phyloP scores from a whole-genome alignment of 2,329 filamentous ascomycete species.

The Talaromyces sp. region DNA sequence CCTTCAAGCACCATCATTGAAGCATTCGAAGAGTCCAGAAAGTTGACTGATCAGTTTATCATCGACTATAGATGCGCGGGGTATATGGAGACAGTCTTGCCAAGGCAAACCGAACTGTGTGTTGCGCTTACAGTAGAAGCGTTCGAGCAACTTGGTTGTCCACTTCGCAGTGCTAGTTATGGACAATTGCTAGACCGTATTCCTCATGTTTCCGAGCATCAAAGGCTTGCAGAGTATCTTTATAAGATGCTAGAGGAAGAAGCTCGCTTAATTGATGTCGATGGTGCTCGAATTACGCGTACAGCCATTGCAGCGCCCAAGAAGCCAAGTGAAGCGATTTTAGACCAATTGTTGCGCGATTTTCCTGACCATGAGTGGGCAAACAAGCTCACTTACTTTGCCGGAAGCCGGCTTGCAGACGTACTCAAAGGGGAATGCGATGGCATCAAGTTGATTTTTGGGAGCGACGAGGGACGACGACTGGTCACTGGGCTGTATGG shows the following conservation, averaged over 20 bases:
- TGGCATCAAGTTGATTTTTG: slow-evolving; percentile 36
- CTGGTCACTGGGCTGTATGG: slow-evolving; percentile 35
- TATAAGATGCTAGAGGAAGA: slow-evolving; percentile 26
- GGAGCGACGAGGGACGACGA: slow-evolving; percentile 17
- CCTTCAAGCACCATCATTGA: slow-evolving; percentile 17
- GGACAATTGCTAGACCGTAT: slow-evolving; percentile 19
- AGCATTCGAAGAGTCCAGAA: slow-evolving; percentile 21
- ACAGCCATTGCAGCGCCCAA: slow-evolving; percentile 18
- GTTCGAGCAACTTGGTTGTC: slow-evolving; percentile 25
- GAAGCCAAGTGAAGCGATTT: slow-evolving; percentile 16
- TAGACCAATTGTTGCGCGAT: slow-evolving; percentile 18
- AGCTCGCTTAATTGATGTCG: slow-evolving; percentile 23
- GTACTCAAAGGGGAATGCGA: slow-evolving; percentile 35
- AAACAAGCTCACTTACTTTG: slow-evolving; percentile 26
- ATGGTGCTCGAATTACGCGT: slow-evolving; percentile 19
- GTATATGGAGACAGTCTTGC: slow-evolving; percentile 19
- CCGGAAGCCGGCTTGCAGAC: slow-evolving; percentile 31
- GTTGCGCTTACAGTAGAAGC: slow-evolving; percentile 22
- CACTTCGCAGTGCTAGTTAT: slow-evolving; percentile 11
- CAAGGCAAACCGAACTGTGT: slow-evolving; percentile 16
- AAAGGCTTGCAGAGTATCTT: slow-evolving; percentile 21
- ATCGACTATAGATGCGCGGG: slow-evolving; percentile 13
- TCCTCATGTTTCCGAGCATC: slow-evolving; percentile 18
- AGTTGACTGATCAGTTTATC: slow-evolving; percentile 21
- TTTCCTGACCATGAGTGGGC: slow-evolving; percentile 29